phyloP scores from a whole-genome alignment of 305 asterid genomes.

The Solanum hybrid region DNA sequence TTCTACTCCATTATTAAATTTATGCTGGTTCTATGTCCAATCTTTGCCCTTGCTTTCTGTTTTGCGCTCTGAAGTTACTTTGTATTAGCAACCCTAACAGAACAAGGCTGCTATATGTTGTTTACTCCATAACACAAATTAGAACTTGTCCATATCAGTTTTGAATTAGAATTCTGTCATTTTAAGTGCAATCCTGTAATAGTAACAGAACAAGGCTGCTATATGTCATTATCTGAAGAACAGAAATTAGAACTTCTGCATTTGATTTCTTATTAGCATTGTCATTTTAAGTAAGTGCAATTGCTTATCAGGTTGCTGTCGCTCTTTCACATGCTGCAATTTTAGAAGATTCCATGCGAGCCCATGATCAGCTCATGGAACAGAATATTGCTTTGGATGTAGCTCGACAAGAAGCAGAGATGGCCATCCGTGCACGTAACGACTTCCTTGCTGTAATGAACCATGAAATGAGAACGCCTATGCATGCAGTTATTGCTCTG shows the following conservation, averaged over 20 bases:
- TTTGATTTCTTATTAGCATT: neutral
- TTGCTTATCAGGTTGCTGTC: conserved; percentile 50
- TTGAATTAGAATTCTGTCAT: neutral
- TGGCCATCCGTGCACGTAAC: conserved; percentile 54
- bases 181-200: neutral
- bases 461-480: conserved; percentile 81
- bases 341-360: conserved; percentile 61
- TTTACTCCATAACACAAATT: neutral
- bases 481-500: conserved; percentile 57
- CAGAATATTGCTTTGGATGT: conserved; percentile 58
- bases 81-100: neutral
- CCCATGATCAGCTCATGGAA: conserved; percentile 61
- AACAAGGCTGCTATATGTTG: neutral
- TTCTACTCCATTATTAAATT: neutral
- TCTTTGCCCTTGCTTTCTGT: neutral
- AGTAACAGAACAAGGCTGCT: neutral
- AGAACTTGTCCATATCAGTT: neutral
- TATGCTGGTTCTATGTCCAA: neutral
- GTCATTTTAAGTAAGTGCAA: neutral
- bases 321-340: conserved; percentile 87
- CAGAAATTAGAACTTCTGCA: neutral
- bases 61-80: neutral
- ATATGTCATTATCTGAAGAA: neutral
- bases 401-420: conserved; percentile 71
- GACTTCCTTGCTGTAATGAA: conserved; percentile 75